These are phyloP conservation scores for Linum trigynum DNA, from an alignment of 345 rosid genomes.

Conservation along the genomic window DNA sequence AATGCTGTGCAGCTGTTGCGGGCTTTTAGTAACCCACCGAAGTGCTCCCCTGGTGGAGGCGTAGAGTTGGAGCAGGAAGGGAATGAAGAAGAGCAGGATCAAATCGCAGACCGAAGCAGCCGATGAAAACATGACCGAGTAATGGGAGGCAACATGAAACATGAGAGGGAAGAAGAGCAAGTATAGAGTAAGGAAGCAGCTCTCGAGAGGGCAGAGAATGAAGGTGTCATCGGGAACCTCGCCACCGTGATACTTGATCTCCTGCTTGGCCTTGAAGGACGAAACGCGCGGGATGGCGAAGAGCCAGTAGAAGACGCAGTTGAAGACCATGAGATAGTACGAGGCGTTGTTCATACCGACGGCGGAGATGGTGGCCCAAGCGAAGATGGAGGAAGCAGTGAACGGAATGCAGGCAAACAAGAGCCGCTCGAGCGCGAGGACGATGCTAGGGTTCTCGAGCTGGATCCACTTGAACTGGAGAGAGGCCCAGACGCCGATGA, in stretches of 20 bases:
- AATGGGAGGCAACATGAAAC: conserved; percentile 81
- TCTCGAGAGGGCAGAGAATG: conserved; percentile 68
- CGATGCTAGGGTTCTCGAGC: conserved; percentile 75
- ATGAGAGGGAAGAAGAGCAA: conserved; percentile 70
- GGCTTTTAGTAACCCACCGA: conserved; percentile 84
- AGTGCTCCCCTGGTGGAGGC: conserved; percentile 92
- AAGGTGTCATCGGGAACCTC: conserved; percentile 80
- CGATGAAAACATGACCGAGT: conserved; percentile 64
- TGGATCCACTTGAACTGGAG: conserved; percentile 99
- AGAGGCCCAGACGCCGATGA: conserved; percentile 86
- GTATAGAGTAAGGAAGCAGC: conserved; percentile 73
- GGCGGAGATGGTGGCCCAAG: conserved; percentile 93
- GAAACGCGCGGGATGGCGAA: conserved; percentile 75
- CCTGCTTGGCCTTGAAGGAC: conserved; percentile 72
- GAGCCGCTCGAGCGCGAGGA: conserved; percentile 80
- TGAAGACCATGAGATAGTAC: conserved; percentile 66
- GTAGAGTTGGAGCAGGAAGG: conserved; percentile 81
- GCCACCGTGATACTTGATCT: conserved; percentile 83
- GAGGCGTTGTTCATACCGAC: conserved; percentile 83
- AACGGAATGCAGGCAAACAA: conserved; percentile 81
- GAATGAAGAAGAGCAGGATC: conserved; percentile 77
- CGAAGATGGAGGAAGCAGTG: conserved; percentile 65
- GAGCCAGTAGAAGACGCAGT: conserved; percentile 85
- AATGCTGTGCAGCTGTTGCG: conserved; percentile 62
- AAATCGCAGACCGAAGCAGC: conserved; percentile 63